phyloP scores from a whole-genome alignment of 306 rosid genomes.

The Hippophae gyantsensis region DNA sequence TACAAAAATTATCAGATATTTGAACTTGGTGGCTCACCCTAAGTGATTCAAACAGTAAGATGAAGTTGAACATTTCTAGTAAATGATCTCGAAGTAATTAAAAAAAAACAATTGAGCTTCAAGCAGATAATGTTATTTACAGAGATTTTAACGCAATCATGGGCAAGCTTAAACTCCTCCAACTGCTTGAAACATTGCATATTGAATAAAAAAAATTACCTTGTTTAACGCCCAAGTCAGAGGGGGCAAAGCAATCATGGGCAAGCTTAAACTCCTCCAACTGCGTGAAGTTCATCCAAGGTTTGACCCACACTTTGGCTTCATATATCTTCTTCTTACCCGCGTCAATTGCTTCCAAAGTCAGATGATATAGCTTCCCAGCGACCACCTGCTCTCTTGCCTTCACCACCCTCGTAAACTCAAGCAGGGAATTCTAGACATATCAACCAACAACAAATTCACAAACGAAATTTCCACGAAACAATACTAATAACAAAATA shows the following conservation, averaged over 20 bases:
- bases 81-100: too few relatives aligned
- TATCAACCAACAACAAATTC: not conserved
- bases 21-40: too few relatives aligned
- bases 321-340: conserved; percentile 37
- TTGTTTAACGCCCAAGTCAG: conserved; percentile 24
- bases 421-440: conserved; percentile 38
- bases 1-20: too few relatives aligned
- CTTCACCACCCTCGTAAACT: conserved; percentile 39
- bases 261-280: conserved; percentile 37
- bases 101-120: too few relatives aligned
- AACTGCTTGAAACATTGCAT: conserved; percentile 17
- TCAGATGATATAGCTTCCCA: conserved; percentile 39
- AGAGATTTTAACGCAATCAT: conserved; percentile 5
- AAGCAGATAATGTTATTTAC: not conserved
- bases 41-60: too few relatives aligned
- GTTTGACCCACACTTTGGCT: conserved; percentile 54
- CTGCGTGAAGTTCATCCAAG: conserved; percentile 52
- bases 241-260: not conserved
- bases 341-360: conserved; percentile 40
- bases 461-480: not conserved
- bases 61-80: too few relatives aligned
- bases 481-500: too few relatives aligned
- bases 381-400: conserved; percentile 45
- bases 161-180: conserved; percentile 32
- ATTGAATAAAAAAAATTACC: conserved; percentile 14